Percentiles rank a stretch among this genome's conserved stretches.
These are phyloP conservation scores for Flaveria floridana DNA, from an alignment of 140 eudicot species.

Conservation along the genomic window DNA sequence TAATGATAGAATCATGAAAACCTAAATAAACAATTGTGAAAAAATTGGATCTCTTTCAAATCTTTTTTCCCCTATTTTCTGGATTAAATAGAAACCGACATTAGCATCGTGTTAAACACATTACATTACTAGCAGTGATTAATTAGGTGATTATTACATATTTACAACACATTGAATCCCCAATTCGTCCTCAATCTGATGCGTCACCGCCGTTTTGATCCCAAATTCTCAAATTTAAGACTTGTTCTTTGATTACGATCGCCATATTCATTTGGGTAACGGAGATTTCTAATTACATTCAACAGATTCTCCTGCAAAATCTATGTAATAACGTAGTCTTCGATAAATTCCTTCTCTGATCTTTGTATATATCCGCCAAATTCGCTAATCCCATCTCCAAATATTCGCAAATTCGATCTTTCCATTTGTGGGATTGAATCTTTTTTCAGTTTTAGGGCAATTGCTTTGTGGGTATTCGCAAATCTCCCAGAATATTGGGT, in stretches of 20 bases:
- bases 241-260: constrained; percentile 28
- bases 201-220: constrained; percentile 27
- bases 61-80: background rate
- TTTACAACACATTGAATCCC: background rate
- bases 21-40: background rate
- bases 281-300: background rate
- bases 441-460: constrained; percentile 26
- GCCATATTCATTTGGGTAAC: background rate
- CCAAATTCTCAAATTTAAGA: constrained; percentile 29
- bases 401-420: background rate
- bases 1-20: background rate
- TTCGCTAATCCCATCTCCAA: constrained; percentile 14
- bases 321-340: constrained; percentile 20
- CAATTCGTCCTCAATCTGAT: constrained; percentile 11
- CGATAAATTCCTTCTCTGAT: constrained; percentile 17
- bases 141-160: background rate
- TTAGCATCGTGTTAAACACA: constrained; percentile 1
- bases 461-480: constrained; percentile 22
- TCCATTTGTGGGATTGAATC: constrained; percentile 21
- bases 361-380: background rate
- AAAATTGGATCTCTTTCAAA: background rate
- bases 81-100: constrained; percentile 8
- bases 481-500: constrained; percentile 2
- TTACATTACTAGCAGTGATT: constrained; percentile 9
- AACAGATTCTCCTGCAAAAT: background rate